Base-by-base conservation (phyloP, 495 filamentous ascomycete genomes). In the Lophiotrema nucula region DNA sequence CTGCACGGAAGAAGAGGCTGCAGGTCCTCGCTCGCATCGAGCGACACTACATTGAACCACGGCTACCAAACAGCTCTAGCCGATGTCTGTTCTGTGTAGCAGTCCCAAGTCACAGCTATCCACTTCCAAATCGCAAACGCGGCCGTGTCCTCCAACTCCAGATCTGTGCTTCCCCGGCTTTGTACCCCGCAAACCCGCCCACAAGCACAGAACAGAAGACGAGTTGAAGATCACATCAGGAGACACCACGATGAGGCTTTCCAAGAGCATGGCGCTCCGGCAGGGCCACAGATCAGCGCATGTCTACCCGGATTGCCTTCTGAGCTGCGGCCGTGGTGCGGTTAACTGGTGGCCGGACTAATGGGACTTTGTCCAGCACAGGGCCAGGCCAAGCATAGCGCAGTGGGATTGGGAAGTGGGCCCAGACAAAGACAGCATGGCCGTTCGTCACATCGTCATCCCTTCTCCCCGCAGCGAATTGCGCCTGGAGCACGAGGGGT, bases 401-500 rank as follows among this genome's bases (percentile, higher is more conserved):
- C n/a, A 57, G 37, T 33, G 45, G 44, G 44, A 12, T 10, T 26
- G 8, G 23, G 11, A 16, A 50, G 43, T 23, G 42, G 42, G 19
- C 47, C 46, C 6, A 47, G 41, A 53, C 56, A 45, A 49, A 51
- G 41, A 25, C 16, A 23, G 15, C 19, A 38, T 15, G 26, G 24
- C 25, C n/a, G 19, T 33, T 43, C 39, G 39, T 43, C 39, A 43
- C 19, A 6, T 43, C 21, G 18, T 22, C 18, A 28, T 59, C 47
- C 54, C 54, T 43, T 49, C 45, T 28, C 53, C 47, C 47, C 47
- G 47, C 47, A 51, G 47, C 31, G 23, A 49, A 16, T 23, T 19
- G 38, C 41, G n/a, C 51, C 38, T 54, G 51, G 53, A 47, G 13
- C 44, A 57, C 53, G 53, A 56, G 53, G 53, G 42, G 53, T 16